Base-by-base conservation (phyloP, 257 asterid species). In the Solanum microdontum region DNA sequence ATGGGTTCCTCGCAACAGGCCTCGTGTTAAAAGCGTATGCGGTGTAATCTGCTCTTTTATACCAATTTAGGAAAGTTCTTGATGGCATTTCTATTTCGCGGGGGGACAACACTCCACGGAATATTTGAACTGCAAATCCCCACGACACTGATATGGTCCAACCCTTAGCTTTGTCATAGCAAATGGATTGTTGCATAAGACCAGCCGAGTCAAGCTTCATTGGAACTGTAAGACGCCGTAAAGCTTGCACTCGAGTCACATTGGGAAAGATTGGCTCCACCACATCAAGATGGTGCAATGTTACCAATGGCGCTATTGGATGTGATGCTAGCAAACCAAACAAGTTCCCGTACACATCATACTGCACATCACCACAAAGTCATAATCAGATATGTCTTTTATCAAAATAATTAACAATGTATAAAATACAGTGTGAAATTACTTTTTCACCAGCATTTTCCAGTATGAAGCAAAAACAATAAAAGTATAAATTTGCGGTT, bases 41-140 rank as follows among this genome's bases (percentile, higher is more conserved):
- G 0, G 88, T 93, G 89, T 96, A 95, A 90, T 96, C 99, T n/a
- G 97, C 98, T 87, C 95, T 89, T 77, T 87, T 91, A 32, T 96
- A 94, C 99, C 99, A 96, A 86, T 95, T 96, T 89, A 95, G 90
- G 95, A 96, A 96, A 5, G 99, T 96, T 87, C 99, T 91, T 1
- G 98, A 91, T 0, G 99, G 98, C 98, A 93, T 95, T 90, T 96
- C 98, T 6, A 96, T 87, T 88, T 96, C 98, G 1, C 99, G 93
- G 6, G 99, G 96, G 2, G 97, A 94, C 90, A 96, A 74, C 33
- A 93, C 87, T 14, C 99, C 98, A 4, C 99, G 95, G 45, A 94
- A 92, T 89, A 96, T 90, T 87, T 94, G 98, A 83, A 96, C 93
- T 0, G 98, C 95, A 24, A 90, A 96, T 11, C 99, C 99, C 99